Evolutionary conservation across 1,139 yeast genomes (phyloP).

Genomic region (Yamadazyma atlantica): DNA sequence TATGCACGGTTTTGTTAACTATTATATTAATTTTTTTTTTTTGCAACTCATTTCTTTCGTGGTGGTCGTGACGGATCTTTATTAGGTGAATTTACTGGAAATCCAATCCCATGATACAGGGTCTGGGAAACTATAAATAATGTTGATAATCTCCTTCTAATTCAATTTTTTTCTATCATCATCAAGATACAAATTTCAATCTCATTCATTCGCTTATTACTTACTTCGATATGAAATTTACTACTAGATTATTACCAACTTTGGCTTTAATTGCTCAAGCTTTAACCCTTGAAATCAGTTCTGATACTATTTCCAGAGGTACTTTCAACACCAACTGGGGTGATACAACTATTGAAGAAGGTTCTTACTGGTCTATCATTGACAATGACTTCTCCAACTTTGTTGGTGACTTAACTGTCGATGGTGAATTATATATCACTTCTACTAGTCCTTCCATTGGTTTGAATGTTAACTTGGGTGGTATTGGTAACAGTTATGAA

Average conservation of each 20-base stretch:
- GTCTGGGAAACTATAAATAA: constrained; percentile 1
- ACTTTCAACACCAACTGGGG: constrained; percentile 22
- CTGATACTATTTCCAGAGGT: constrained; percentile 19
- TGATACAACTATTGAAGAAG: constrained; percentile 25
- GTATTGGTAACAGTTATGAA: constrained; percentile 10
- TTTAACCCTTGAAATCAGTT: constrained; percentile 14
- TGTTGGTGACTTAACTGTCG: constrained; percentile 19
- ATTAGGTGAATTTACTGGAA: not conserved
- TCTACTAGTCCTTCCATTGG: constrained; percentile 16
- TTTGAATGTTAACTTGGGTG: constrained; percentile 18
- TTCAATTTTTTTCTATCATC: not conserved
- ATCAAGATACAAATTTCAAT: not conserved
- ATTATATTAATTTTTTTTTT: not conserved
- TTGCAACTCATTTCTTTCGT: not conserved
- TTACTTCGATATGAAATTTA: constrained; percentile 12
- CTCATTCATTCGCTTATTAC: constrained; percentile 3
- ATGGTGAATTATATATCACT: constrained; percentile 18
- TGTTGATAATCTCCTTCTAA: not conserved
- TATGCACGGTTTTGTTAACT: not conserved
- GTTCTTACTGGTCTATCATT: constrained; percentile 34
- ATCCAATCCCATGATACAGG: not conserved
- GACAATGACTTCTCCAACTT: constrained; percentile 25
- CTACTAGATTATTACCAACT: constrained; percentile 15
- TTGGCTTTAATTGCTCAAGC: constrained; percentile 18
- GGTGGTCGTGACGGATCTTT: not conserved